A percentile compares a stretch with the other conserved stretches of the same genome.
phyloP scores from a whole-genome alignment of 805 yeast genomes.

The Saturnispora hagleri region DNA sequence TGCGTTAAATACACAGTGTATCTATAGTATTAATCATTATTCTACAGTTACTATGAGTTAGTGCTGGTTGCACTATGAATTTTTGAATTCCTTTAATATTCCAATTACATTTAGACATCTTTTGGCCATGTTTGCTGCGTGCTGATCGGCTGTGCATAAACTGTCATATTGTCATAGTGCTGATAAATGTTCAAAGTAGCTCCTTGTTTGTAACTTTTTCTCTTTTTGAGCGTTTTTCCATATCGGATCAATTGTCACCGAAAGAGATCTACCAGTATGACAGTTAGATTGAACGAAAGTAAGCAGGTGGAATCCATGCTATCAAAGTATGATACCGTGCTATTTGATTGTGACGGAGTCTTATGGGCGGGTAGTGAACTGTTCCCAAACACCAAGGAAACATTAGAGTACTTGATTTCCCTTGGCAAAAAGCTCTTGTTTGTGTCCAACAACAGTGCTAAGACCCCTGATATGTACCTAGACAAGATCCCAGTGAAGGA shows the following conservation, averaged over 20 bases:
- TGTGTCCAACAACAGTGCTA: constrained; percentile 94
- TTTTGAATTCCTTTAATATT: too few relatives aligned
- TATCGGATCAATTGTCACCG: not conserved
- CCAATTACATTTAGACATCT: too few relatives aligned
- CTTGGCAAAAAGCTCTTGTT: constrained; percentile 64
- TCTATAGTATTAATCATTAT: too few relatives aligned
- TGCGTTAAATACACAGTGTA: too few relatives aligned
- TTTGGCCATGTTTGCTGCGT: too few relatives aligned
- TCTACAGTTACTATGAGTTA: too few relatives aligned
- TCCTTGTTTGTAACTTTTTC: not conserved
- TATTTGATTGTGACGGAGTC: constrained; percentile 97
- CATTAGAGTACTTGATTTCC: constrained; percentile 49
- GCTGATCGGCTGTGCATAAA: too few relatives aligned
- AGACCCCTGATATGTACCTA: constrained; percentile 71
- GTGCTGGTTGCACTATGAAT: too few relatives aligned
- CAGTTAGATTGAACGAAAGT: constrained; percentile 40
- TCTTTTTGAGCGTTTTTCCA: not conserved
- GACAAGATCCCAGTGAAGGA: constrained; percentile 52
- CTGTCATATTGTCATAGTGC: too few relatives aligned
- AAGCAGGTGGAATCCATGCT: constrained; percentile 47
- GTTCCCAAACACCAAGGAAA: constrained; percentile 71
- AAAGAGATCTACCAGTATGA: constrained; percentile 23
- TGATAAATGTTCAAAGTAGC: not conserved
- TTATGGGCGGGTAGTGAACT: constrained; percentile 84
- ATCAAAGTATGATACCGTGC: constrained; percentile 66